These are phyloP conservation scores for Candida boleticola DNA, from an alignment of 805 yeast genomes.

Conservation along the genomic window DNA sequence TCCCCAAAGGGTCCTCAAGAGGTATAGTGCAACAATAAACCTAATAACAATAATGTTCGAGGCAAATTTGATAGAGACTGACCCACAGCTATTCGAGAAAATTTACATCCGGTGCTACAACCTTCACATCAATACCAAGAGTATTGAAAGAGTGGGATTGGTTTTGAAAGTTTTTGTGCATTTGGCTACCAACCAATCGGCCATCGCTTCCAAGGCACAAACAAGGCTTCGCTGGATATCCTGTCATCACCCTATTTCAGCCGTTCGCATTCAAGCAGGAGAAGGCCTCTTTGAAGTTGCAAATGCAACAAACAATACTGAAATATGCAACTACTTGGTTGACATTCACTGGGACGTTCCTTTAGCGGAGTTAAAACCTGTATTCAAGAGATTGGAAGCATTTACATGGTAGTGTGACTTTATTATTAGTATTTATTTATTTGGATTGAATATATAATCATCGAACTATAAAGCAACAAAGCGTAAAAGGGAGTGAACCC, in stretches of 20 bases:
- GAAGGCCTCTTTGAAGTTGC: conserved; percentile 41
- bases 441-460: no score
- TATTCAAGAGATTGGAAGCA: no score
- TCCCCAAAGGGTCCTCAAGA: conserved; percentile 19
- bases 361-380: conserved; percentile 5
- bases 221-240: conserved; percentile 24
- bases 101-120: conserved; percentile 53
- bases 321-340: conserved; percentile 1
- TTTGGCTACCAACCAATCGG: conserved; percentile 19
- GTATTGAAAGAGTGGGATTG: conserved; percentile 32
- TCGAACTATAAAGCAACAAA: no score
- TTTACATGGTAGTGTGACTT: no score
- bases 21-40: conserved; percentile 22
- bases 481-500: no score
- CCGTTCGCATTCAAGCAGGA: conserved; percentile 36
- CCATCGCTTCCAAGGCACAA: conserved; percentile 14
- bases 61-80: conserved; percentile 29
- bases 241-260: conserved; percentile 27
- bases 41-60: conserved; percentile 41
- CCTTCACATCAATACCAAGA: conserved; percentile 50
- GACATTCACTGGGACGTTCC: conserved; percentile 16
- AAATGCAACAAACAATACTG: conserved; percentile 17
- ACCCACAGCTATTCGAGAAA: conserved; percentile 21
- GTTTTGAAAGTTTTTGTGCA: conserved; percentile 46
- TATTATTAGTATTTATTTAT: no score